Conservation (phyloP, 805 yeast species). For the Kodamaea laetipori region DNA sequence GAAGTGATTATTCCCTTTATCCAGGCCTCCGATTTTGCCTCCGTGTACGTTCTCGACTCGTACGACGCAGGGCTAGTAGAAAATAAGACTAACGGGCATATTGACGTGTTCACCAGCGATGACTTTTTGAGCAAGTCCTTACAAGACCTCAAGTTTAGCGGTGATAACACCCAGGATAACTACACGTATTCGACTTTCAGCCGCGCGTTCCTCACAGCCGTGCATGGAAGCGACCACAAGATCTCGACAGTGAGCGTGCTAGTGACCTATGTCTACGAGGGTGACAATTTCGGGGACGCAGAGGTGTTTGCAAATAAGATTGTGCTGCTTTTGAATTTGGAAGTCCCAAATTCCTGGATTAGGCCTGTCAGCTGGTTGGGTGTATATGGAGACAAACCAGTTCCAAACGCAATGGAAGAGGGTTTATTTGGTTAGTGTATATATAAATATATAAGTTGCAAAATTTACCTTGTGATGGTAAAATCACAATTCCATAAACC, state of each 20-base stretch:
- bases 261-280: constrained; percentile 79
- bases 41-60: constrained; percentile 68
- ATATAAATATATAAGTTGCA: too few species aligned
- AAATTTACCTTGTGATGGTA: too few species aligned
- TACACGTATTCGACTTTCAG: constrained; percentile 14
- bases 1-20: constrained; percentile 56
- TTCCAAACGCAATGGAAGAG: constrained; percentile 70
- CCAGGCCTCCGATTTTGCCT: constrained; percentile 36
- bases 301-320: constrained; percentile 46
- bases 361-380: constrained; percentile 83
- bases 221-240: constrained; percentile 5
- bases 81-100: constrained; percentile 21
- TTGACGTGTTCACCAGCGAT: constrained; percentile 32
- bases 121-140: constrained; percentile 35
- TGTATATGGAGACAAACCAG: constrained; percentile 73
- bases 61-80: constrained; percentile 60
- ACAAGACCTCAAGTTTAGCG: constrained; percentile 27
- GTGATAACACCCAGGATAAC: background rate
- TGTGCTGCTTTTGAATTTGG: constrained; percentile 26
- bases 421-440: constrained; percentile 68
- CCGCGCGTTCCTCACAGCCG: constrained; percentile 8
- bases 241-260: constrained; percentile 43
- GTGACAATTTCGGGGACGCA: constrained; percentile 83
- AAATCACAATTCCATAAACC: too few species aligned
- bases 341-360: constrained; percentile 33